These are phyloP conservation scores for Russula olivacea DNA, from an alignment of 768 basidiomycete genomes.

Conservation along the genomic window DNA sequence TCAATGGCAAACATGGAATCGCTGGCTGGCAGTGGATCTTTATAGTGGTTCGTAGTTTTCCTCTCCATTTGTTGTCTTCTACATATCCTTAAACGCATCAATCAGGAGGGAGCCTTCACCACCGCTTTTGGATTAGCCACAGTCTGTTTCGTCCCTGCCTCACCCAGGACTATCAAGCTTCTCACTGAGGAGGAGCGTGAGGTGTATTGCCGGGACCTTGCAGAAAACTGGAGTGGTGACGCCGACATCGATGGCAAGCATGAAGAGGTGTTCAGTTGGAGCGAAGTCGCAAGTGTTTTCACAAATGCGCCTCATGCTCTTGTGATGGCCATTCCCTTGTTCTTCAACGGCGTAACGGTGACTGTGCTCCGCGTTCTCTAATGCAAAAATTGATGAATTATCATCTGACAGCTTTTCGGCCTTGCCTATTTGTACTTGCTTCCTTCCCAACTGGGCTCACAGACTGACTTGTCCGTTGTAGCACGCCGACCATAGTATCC, in stretches of 20 bases:
- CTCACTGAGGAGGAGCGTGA: slow-evolving; percentile 45
- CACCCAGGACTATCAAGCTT: slow-evolving; percentile 43
- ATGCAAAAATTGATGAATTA: not conserved
- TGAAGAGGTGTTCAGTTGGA: slow-evolving; percentile 49
- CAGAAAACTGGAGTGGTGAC: slow-evolving; percentile 29
- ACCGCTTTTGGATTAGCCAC: slow-evolving; percentile 47
- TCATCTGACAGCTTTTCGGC: slow-evolving; percentile 23
- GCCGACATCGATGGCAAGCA: slow-evolving; percentile 37
- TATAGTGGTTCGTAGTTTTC: slow-evolving; percentile 39
- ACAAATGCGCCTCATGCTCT: slow-evolving; percentile 47
- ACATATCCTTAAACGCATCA: not conserved
- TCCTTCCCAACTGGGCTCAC: not conserved
- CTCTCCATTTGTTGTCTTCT: not conserved
- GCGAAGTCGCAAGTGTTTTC: slow-evolving; percentile 45
- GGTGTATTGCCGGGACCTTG: slow-evolving; percentile 35
- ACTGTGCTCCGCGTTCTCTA: slow-evolving; percentile 21
- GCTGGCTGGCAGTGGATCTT: slow-evolving; percentile 67
- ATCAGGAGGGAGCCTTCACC: slow-evolving; percentile 57
- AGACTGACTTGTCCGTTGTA: slow-evolving; percentile 16
- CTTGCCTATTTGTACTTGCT: slow-evolving; percentile 27
- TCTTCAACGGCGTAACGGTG: slow-evolving; percentile 50
- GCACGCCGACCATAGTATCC: slow-evolving; percentile 29
- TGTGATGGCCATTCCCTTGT: slow-evolving; percentile 45
- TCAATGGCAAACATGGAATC: slow-evolving; percentile 47
- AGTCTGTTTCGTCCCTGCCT: slow-evolving; percentile 46